Conservation (phyloP, 2,329 filamentous ascomycete species). For the Aspergillus nomiae region DNA sequence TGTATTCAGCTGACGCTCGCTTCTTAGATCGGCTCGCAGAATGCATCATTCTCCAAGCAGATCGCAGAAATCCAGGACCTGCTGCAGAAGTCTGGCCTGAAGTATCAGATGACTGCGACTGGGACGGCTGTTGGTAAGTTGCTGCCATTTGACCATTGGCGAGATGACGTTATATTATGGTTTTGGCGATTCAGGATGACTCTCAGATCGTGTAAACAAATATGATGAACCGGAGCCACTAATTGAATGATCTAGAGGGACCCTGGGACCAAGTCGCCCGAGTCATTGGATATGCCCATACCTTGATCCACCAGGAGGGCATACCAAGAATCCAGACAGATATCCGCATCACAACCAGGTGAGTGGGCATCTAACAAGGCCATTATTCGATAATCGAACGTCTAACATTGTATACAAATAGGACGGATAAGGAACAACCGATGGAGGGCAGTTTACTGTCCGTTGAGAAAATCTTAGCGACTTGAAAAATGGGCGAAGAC, state of each 20-base stretch:
- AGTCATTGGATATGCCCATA: conserved; percentile 76
- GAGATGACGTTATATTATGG: neutral
- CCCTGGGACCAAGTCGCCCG: conserved; percentile 82
- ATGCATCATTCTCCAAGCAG: conserved; percentile 71
- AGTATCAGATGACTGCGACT: conserved; percentile 82
- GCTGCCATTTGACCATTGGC: neutral
- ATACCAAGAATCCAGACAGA: conserved; percentile 81
- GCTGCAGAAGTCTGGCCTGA: conserved; percentile 73
- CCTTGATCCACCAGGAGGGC: conserved; percentile 69
- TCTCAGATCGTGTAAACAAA: neutral
- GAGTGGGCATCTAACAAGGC: conserved; percentile 3
- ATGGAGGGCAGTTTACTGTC: conserved; percentile 71
- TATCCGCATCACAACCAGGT: conserved; percentile 77
- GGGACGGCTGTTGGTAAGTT: conserved; percentile 79
- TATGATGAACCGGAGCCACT: neutral
- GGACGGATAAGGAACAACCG: conserved; percentile 78
- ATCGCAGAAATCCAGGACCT: conserved; percentile 82
- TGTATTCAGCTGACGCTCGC: neutral
- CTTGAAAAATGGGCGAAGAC: neutral
- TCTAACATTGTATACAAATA: conserved; percentile 28
- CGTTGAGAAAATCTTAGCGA: conserved; percentile 53
- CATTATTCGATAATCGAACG: neutral
- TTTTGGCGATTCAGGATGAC: neutral
- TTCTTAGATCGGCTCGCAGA: conserved; percentile 67
- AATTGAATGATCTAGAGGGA: conserved; percentile 63